Base-by-base conservation (phyloP, 371 early-diverging fungal species). In the Mucor irregularis region DNA sequence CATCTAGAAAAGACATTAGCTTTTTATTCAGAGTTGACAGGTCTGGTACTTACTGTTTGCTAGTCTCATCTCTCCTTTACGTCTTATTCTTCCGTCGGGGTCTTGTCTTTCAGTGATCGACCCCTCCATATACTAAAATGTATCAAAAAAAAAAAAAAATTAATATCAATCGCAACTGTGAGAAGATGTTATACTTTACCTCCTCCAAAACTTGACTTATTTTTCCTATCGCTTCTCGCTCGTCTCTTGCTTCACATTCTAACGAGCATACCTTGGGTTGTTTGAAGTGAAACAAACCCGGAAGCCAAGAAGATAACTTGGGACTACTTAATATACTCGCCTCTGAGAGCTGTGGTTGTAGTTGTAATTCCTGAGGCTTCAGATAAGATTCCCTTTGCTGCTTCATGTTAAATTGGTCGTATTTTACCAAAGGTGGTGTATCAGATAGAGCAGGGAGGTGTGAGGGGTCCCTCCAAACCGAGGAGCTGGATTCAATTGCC, bases 221-320 rank as follows among this genome's bases (percentile, higher is more conserved):
- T 28, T 78, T 78, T 17, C 71, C 73, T 29, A 78, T 58, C 4
- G 78, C 78, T 25, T 78, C 78, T 38, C 67, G 40, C 26, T 74
- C 74, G 46, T 74, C 73, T 51, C 72, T 53, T 25, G 78, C 78
- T 24, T 53, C 44, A 37, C 78, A 78, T 60, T 72, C 71, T 38
- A 78, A 53, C 0, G 78, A 72, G 38, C 74, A 74, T 2, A 76
- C 63, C 55, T 75, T 64, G 1, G 46, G 50, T 31, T 64, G 64
- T 33, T 64, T 64, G 35, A 64, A 55, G 47, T 56, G 49, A 35
- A 62, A 58, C 26, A 62, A 40, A 11, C 62, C 55, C 37, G 62
- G 52, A 11, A 58, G n/a, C 59, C 59, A 62, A 13, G 55, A 58
- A 3, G 55, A 37, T 2, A 50, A 34, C 11, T 40, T 62, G 0